Conservation (phyloP, 495 filamentous ascomycete species). For the Xylaria acuta region DNA sequence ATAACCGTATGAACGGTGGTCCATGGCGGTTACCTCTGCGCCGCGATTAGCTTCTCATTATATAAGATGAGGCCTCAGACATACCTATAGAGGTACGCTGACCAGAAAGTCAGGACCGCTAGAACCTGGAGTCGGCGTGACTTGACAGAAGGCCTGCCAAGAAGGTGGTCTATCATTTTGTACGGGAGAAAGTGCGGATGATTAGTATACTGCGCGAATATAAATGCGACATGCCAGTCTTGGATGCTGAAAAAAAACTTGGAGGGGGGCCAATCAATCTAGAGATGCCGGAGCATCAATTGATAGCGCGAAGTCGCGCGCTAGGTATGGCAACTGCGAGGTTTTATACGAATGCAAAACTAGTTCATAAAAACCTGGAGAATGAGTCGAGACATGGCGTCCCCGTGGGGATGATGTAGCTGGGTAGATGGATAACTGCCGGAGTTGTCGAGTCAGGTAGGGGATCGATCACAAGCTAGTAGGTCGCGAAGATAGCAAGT, state of each 20-base stretch:
- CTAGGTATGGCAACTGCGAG: neutral
- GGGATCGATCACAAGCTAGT: slow-evolving; percentile 6
- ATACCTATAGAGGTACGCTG: slow-evolving; percentile 77
- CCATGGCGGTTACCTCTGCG: slow-evolving; percentile 84
- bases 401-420: slow-evolving; percentile 1
- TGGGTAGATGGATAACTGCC: neutral
- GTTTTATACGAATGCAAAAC: neutral
- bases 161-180: slow-evolving; percentile 77
- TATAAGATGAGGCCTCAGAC: neutral
- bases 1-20: slow-evolving; percentile 72
- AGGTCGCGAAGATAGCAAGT: neutral
- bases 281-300: slow-evolving; percentile 8
- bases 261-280: neutral
- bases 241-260: neutral
- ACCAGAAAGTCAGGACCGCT: slow-evolving; percentile 90
- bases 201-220: neutral
- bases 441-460: slow-evolving; percentile 20
- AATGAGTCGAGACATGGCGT: slow-evolving; percentile 5
- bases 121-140: slow-evolving; percentile 94
- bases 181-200: slow-evolving; percentile 33
- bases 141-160: slow-evolving; percentile 87
- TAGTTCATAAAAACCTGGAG: neutral
- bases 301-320: neutral
- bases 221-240: slow-evolving; percentile 16
- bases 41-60: slow-evolving; percentile 22